These are phyloP conservation scores for Sporisorium exsertum DNA, from an alignment of 1,284 basidiomycete species.

Conservation along the genomic window DNA sequence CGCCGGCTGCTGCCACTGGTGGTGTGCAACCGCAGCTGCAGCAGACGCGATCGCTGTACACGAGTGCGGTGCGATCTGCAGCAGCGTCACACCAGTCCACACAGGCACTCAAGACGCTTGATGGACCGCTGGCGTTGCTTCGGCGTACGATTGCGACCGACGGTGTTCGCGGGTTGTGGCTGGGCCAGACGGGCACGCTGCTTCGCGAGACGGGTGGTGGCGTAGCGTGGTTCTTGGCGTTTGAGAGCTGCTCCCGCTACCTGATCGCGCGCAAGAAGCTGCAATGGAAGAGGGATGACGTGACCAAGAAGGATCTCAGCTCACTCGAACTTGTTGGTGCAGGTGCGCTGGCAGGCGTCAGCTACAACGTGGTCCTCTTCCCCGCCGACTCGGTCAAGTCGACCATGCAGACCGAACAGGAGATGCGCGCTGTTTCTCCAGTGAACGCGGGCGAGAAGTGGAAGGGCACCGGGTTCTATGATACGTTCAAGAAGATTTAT, in stretches of 20 bases:
- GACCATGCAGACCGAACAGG: conserved; percentile 92
- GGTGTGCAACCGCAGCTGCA: conserved; percentile 51
- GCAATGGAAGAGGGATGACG: conserved; percentile 64
- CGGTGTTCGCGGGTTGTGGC: conserved; percentile 85
- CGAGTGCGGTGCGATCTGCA: conserved; percentile 23
- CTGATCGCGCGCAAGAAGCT: conserved; percentile 45
- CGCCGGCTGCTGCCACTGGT: conserved; percentile 45
- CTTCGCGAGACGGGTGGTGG: conserved; percentile 88
- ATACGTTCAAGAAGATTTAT: conserved; percentile 82
- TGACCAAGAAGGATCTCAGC: conserved; percentile 73
- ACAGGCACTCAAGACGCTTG: conserved; percentile 63
- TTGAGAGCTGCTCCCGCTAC: conserved; percentile 73
- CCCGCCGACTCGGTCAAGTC: conserved; percentile 91
- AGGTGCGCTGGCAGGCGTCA: conserved; percentile 86
- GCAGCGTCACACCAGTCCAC: conserved; percentile 2
- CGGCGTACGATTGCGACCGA: conserved; percentile 75
- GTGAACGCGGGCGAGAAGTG: conserved; percentile 68
- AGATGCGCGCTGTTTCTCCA: conserved; percentile 73
- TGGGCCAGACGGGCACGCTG: conserved; percentile 82
- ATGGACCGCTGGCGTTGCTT: conserved; percentile 80
- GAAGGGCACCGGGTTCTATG: conserved; percentile 75
- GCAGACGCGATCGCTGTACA: conserved; percentile 31
- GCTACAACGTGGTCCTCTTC: conserved; percentile 76
- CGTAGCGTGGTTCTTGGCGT: conserved; percentile 87
- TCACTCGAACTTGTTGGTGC: conserved; percentile 85